Evolutionary conservation across 1,284 basidiomycete genomes (phyloP), one percentile per base, ranked within the genome.

Genomic region (Xerocomus minutiporus): DNA sequence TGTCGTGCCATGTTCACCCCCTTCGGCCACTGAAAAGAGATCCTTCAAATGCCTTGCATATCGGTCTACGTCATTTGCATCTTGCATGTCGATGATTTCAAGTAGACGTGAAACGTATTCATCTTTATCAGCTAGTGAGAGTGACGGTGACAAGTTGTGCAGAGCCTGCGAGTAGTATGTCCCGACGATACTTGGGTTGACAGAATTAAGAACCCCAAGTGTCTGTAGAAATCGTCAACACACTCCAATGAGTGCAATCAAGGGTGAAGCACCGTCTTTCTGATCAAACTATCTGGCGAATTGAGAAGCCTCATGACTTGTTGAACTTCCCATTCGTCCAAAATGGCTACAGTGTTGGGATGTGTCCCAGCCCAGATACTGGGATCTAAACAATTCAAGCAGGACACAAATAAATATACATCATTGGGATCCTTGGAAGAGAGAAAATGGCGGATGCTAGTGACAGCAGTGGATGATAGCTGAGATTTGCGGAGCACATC

Each of bases 311-410:
- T 75, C 79, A 91, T 84, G 25, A 90, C 73, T 34, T 74, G 72
- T 53, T 84, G 83, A 31, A 90, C 87, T 54, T 90, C 87, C 75
- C 77, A 78, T 51, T 73, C 79, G 32, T 87, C 83, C 46, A 90
- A 66, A 5, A 81, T 70, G 2, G 80, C 69, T 34, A 77, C 75
- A 26, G 76, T 67, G 5, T 76, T 73, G 3, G 73, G 64, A 13
- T 66, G 68, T 5, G 75, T 82, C 8, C 87, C 88, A 5, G 86
- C 83, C 88, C 88, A 91, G 32, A 82, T 58, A 25, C 63, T 64
- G 4, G 81, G 75, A 57, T 83, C 76, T 11, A 89, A 56, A 42
- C 74, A 79, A 34, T 76, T 71, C 42, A 91, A 64, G 57, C 85
- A 89, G 2, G 75, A 72, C 9, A 91, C 62, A 58, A 88, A 88